Base-by-base conservation (phyloP, 306 rosid species). In the Lupinus albus region DNA sequence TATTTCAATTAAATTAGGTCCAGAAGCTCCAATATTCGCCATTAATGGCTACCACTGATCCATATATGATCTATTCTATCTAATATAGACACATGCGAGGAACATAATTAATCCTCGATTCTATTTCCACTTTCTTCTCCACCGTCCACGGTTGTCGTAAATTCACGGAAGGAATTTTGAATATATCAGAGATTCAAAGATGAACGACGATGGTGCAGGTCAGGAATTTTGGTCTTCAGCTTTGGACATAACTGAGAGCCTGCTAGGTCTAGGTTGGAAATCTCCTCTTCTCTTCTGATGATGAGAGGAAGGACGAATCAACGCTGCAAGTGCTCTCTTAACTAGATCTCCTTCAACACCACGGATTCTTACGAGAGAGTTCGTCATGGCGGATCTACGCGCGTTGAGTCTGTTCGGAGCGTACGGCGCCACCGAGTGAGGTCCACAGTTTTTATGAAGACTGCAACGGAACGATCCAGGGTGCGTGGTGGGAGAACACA, bases 381-480 rank as follows among this genome's bases (percentile, higher is more conserved):
- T 93, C 55, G 98, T 93, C 98, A 93, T 92, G 33, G 98, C 98
- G 13, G 98, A 92, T 67, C 98, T 82, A 0, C 98, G 93, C 4
- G 96, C 96, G 83, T 90, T 89, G 63, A 93, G 86, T 0, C 96
- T 76, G 77, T 84, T 84, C 20, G 87, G 85, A 15, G 95, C 75
- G 84, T 82, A 92, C 62, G 90, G 88, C 39, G 79, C 76, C 11
- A 67, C 21, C 13, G 80, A 2, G 10, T 0, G n/a, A 4, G 87
- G 64, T 41, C 74, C 52, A 35, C 38, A 73, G 25, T 83, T 71
- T 46, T 89, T 93, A 74, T 93, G 98, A 15, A 93, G 89, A 64
- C 8, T 84, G 70, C 99, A 93, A 1, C 99, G 88, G 73, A 93
- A 93, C 4, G 99, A 90, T 65, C 99, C 99, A 0, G 99, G 99